Conservation (phyloP, 2,329 filamentous ascomycete genomes). For the Periconia sp. region DNA sequence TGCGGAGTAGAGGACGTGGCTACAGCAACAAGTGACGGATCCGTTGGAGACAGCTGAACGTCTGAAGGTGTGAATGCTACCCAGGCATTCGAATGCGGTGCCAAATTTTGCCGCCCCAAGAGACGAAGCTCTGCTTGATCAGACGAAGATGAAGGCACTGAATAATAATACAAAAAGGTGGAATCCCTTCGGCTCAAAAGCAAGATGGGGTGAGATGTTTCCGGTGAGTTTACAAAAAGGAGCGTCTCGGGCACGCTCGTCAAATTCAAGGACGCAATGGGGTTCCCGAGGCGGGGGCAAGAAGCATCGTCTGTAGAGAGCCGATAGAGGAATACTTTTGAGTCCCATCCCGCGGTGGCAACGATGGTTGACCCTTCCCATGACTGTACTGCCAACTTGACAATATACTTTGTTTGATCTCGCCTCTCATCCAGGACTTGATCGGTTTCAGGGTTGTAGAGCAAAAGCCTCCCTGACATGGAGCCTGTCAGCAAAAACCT, state of each 20-base stretch:
- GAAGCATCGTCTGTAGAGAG: slow-evolving; percentile 25
- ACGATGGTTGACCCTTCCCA: slow-evolving; percentile 39
- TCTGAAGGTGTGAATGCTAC: slow-evolving; percentile 62
- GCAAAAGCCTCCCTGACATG: slow-evolving; percentile 61
- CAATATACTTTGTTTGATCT: slow-evolving; percentile 62
- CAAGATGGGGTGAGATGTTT: slow-evolving; percentile 50
- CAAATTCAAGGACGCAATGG: slow-evolving; percentile 46
- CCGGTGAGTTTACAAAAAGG: slow-evolving; percentile 54
- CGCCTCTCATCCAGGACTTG: slow-evolving; percentile 51
- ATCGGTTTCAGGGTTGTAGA: slow-evolving; percentile 48
- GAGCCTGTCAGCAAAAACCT: slow-evolving; percentile 55
- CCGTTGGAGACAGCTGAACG: slow-evolving; percentile 57
- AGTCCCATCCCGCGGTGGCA: slow-evolving; percentile 65
- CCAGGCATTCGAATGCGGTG: slow-evolving; percentile 66
- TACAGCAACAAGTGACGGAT: slow-evolving; percentile 58
- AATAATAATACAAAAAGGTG: slow-evolving; percentile 61
- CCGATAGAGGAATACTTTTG: slow-evolving; percentile 57
- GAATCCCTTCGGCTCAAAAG: slow-evolving; percentile 60
- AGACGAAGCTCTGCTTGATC: slow-evolving; percentile 26
- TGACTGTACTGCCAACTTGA: slow-evolving; percentile 51
- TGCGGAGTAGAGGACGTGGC: slow-evolving; percentile 63
- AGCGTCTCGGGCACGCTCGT: slow-evolving; percentile 61
- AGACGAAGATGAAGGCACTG: slow-evolving; percentile 24
- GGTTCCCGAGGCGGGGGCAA: slow-evolving; percentile 39
- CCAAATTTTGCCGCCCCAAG: slow-evolving; percentile 61